Evolutionary conservation across 202 grass and related monocot genomes (phyloP), one percentile per base, ranked within the genome.

Genomic region (Schoenoplectus tabernaemontani): DNA sequence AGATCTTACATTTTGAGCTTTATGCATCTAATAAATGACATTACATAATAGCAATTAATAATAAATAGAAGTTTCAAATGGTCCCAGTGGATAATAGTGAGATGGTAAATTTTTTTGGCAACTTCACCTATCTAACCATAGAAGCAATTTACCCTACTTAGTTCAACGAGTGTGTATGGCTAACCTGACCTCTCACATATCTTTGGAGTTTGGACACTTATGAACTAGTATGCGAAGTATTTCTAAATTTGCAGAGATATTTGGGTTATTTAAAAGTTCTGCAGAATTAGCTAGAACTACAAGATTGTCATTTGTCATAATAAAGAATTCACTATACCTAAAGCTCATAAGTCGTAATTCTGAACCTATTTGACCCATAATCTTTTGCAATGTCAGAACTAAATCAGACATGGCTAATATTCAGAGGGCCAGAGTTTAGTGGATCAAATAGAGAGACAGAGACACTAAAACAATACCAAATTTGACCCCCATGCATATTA

Each of bases 1-100:
- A 60, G 95, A 92, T 83, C 87, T 91, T 53, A 94, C 85, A 28
- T 85, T 89, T 66, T 98, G 95, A 33, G 95, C 95, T 82, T 94
- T 98, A 87, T 98, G 91, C 67, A 98, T 84, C 95, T 94, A 81
- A 82, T 28, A 46, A 83, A 86, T 46, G 19, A 38, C 1, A 84
- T 80, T 8, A 74, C 2, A 19, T 76, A 20, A 53, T 53, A 53
- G n/a, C 26, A 53, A 33, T 74, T 16, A 51, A 33, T 34, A 15
- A 44, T n/a, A 74, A 53, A 6, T 10, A 54, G 26, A 74, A 53
- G 15, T 53, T 13, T 17, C 53, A n/a, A n/a, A 23, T 50, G 51
- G 32, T 73, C 46, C 53, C 46, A 47, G 12, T 5, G 23, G 32
- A 51, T 38, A 53, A 8, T 4, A 63, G n/a, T n/a, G n/a, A 16